Evolutionary conservation across 352 stramenopile species (phyloP).

Genomic region (Phytophthora fragariae): DNA sequence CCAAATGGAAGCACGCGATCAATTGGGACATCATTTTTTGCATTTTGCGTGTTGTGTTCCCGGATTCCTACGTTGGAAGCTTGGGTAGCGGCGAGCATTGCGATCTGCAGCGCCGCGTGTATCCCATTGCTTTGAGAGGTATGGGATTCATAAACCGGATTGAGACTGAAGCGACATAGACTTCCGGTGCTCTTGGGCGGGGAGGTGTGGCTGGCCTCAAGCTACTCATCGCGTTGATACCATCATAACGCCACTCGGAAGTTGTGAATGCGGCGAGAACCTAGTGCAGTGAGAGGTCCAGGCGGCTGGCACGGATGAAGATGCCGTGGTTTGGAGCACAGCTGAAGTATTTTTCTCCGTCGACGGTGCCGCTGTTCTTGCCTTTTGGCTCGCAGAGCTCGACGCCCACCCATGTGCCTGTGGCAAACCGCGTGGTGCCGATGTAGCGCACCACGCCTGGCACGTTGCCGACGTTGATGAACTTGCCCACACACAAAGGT

Average conservation of each 20-base stretch:
- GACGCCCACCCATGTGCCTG: constrained; percentile 78
- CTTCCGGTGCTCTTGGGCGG: constrained; percentile 9
- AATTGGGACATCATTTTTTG: constrained; percentile 15
- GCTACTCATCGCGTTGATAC: constrained; percentile 33
- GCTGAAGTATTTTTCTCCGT: constrained; percentile 70
- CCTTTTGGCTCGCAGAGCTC: constrained; percentile 67
- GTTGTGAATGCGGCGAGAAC: constrained; percentile 2
- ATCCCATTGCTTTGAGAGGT: not conserved
- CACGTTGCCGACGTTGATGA: constrained; percentile 63
- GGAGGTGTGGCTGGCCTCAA: constrained; percentile 15
- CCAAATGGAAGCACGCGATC: constrained; percentile 9
- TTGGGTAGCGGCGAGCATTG: constrained; percentile 25
- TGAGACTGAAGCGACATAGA: constrained; percentile 21
- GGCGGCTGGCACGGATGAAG: constrained; percentile 71
- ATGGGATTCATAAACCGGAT: constrained; percentile 28
- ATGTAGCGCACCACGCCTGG: constrained; percentile 75
- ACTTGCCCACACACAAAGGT: constrained; percentile 57
- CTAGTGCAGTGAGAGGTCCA: constrained; percentile 51
- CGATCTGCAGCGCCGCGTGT: constrained; percentile 19
- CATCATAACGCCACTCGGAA: constrained; percentile 35
- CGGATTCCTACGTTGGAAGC: constrained; percentile 13
- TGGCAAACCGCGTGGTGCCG: constrained; percentile 66
- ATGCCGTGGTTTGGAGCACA: constrained; percentile 66
- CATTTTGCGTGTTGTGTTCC: constrained; percentile 23
- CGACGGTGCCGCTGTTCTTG: constrained; percentile 71